Evolutionary conservation across 2,329 filamentous ascomycete genomes (phyloP).

Genomic region (Trichoderma lentiforme): DNA sequence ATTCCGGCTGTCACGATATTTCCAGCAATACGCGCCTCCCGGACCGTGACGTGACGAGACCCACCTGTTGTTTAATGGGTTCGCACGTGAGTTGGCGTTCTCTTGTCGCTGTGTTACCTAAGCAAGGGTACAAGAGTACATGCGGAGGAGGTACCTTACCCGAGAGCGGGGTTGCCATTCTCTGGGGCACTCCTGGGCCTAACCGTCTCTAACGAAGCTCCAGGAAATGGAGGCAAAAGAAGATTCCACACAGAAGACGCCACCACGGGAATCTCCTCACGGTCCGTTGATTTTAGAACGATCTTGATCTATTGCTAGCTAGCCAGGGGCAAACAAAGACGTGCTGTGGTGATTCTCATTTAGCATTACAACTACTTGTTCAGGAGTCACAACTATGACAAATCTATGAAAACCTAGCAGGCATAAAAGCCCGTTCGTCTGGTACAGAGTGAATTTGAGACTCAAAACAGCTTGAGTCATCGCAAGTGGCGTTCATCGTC

Average conservation of each 20-base stretch:
- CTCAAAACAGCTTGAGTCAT: neutral
- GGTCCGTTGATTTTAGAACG: neutral
- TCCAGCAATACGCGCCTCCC: constrained; percentile 30
- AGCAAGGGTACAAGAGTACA: neutral
- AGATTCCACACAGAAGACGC: neutral
- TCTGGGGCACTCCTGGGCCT: neutral
- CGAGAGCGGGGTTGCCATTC: neutral
- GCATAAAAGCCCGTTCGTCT: neutral
- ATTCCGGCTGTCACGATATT: constrained; percentile 11
- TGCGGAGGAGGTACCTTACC: neutral
- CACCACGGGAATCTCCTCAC: neutral
- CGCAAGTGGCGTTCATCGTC: neutral
- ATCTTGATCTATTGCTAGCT: neutral
- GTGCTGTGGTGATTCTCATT: neutral
- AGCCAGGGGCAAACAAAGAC: neutral
- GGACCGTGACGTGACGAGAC: constrained; percentile 37
- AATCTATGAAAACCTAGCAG: neutral
- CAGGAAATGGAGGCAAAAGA: neutral
- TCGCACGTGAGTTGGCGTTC: constrained; percentile 32
- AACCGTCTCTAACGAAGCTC: neutral
- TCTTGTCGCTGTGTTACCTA: neutral
- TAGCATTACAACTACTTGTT: neutral
- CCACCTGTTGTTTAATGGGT: constrained; percentile 28
- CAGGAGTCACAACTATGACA: neutral
- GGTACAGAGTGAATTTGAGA: neutral